Conservation (phyloP, 352 stramenopile species). For the Phytophthora pistaciae region DNA sequence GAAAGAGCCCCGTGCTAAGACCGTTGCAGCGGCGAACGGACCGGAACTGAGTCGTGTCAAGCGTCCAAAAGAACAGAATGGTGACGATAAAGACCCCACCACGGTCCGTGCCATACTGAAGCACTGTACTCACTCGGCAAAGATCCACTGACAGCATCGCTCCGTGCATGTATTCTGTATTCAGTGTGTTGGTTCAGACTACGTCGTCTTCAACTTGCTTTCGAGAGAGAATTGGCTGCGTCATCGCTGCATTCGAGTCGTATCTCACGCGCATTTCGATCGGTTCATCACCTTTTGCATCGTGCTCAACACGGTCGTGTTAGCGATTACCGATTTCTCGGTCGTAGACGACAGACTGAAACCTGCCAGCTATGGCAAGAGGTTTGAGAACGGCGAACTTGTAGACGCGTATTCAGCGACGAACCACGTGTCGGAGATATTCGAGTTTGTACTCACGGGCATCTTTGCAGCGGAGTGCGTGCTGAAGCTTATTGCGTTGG, state of each 20-base stretch:
- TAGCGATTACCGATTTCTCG: conserved; percentile 80
- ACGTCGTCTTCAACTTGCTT: not conserved
- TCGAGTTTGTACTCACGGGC: conserved; percentile 78
- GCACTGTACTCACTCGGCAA: not conserved
- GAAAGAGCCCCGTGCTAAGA: not conserved
- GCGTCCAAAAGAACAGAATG: not conserved
- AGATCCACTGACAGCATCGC: not conserved
- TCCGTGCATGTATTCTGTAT: not conserved
- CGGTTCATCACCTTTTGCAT: conserved; percentile 84
- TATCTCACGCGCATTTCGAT: conserved; percentile 71
- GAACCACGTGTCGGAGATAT: conserved; percentile 55
- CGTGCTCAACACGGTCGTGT: conserved; percentile 79
- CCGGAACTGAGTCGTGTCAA: not conserved
- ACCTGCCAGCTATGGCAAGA: conserved; percentile 46
- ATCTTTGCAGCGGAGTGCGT: conserved; percentile 87
- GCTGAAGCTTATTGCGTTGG: conserved; percentile 91
- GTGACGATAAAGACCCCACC: not conserved
- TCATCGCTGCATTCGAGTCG: conserved; percentile 46
- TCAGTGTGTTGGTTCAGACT: not conserved
- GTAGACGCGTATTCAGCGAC: conserved; percentile 40
- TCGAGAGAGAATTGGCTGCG: not conserved
- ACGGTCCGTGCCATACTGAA: not conserved
- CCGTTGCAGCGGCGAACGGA: not conserved
- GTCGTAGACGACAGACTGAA: conserved; percentile 69
- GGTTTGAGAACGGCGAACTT: conserved; percentile 48